A percentile compares a stretch with the other conserved stretches of the same genome.
Conservation (phyloP, 164 flowering plant genomes). For the Umbellularia californica region DNA sequence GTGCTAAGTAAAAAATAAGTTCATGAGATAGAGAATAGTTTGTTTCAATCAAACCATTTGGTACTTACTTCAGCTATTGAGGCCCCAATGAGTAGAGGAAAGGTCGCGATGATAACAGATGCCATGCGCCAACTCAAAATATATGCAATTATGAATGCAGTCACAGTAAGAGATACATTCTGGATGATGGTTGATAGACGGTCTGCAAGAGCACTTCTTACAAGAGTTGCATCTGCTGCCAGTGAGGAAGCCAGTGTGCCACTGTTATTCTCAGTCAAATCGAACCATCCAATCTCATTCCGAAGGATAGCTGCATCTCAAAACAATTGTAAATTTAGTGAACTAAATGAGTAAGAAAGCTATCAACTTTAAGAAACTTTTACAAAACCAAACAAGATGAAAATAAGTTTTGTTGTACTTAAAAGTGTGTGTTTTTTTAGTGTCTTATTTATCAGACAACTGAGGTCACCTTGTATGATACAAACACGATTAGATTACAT, state of each 20-base stretch:
- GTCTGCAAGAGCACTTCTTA: constrained; percentile 64
- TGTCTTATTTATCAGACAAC: background rate
- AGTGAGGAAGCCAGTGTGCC: constrained; percentile 50
- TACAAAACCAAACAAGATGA: too few relatives aligned
- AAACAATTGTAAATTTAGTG: background rate
- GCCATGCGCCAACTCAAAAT: constrained; percentile 66
- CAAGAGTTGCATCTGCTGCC: constrained; percentile 68
- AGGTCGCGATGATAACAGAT: constrained; percentile 52
- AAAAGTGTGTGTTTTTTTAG: background rate
- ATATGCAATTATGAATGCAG: constrained; percentile 66
- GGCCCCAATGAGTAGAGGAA: constrained; percentile 64
- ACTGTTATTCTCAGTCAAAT: constrained; percentile 59
- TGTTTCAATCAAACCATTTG: background rate
- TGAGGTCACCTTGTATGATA: background rate
- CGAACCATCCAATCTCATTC: constrained; percentile 89
- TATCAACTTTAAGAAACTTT: background rate
- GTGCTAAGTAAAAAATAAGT: background rate
- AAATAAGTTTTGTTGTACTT: background rate
- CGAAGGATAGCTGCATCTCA: constrained; percentile 57
- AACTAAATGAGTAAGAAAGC: background rate
- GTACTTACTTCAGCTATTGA: constrained; percentile 54
- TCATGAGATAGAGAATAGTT: too few relatives aligned
- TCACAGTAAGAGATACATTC: constrained; percentile 52
- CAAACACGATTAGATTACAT: background rate
- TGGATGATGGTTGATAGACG: constrained; percentile 66